Base-by-base conservation (phyloP, 2,329 filamentous ascomycete species). In the Penicillium decumbens region DNA sequence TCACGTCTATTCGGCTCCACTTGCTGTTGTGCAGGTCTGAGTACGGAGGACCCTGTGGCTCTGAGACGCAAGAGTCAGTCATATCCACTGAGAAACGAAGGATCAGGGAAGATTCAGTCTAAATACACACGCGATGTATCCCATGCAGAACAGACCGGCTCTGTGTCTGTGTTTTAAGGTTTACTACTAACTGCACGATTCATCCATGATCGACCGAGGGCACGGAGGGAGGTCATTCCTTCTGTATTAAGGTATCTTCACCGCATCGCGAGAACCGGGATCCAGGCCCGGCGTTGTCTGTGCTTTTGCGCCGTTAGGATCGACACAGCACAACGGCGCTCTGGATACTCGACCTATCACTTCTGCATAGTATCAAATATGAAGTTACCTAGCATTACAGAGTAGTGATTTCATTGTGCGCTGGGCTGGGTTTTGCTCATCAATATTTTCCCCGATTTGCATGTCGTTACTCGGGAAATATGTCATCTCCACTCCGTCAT, bases 231-330 rank as follows among this genome's bases (percentile, higher is more conserved):
- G 27, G 33, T 15, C 9, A 37, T 37, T 37, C 4, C 8, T 2
- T 23, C 20, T 4, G 15, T 8, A 18, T 27, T 13, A 18, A 9
- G 12, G 33, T 18, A 37, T 10, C 38, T 37, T 40, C 38, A 40
- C 38, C 38, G 38, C 20, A 24, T 40, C 23, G 10, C 37, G 20
- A 40, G 23, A 25, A 25, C 3, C 1, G 25, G 38, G 10, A 4
- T 12, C 18, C 23, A 12, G 8, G 3, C 23, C 8, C 25, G 10
- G 30, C 33, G 20, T 15, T 35, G 44, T 47, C 44, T 51, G 35
- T 47, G 41, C 49, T 41, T n/a, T 12, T 27, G 39, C 40, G 41
- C 41, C 44, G 41, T 47, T 44, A 41, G 9, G 49, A 51, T 51
- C 49, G 44, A 51, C 49, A 47, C 33, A 13, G 41, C n/a, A 30